A percentile compares a stretch with the other conserved stretches of the same genome.
Conservation (phyloP, 306 rosid genomes). For the Quercus ilex region DNA sequence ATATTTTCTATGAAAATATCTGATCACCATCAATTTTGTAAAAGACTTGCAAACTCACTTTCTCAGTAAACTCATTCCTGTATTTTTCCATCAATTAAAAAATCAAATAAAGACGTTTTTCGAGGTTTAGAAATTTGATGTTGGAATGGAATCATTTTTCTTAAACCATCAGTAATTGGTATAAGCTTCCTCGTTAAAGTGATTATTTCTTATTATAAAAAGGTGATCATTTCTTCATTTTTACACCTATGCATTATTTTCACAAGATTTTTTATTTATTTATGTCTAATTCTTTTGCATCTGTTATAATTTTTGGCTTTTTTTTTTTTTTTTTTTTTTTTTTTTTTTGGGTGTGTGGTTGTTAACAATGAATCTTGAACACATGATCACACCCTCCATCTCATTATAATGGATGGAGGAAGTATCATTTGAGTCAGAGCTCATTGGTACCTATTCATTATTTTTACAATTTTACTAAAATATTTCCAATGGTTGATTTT, state of each 20-base stretch:
- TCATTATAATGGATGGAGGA: no score
- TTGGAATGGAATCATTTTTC: not conserved
- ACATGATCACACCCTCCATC: no score
- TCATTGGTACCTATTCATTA: no score
- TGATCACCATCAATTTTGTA: not conserved
- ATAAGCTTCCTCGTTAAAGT: not conserved
- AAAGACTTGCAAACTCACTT: not conserved
- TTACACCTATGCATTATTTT: not conserved
- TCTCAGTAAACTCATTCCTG: not conserved
- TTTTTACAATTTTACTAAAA: no score
- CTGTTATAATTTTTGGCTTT: no score
- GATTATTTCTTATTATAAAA: not conserved
- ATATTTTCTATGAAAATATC: not conserved
- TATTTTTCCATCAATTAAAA: not conserved
- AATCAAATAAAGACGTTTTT: not conserved
- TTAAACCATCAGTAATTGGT: not conserved
- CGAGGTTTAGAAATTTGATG: not conserved
- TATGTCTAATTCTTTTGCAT: no score
- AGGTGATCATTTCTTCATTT: not conserved
- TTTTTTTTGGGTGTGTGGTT: no score
- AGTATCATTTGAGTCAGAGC: no score
- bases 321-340: no score
- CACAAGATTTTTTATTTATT: no score
- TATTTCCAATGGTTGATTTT: no score
- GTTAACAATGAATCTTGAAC: no score